Evolutionary conservation across 306 rosid genomes (phyloP).

Genomic region (Trifolium subterraneum): DNA sequence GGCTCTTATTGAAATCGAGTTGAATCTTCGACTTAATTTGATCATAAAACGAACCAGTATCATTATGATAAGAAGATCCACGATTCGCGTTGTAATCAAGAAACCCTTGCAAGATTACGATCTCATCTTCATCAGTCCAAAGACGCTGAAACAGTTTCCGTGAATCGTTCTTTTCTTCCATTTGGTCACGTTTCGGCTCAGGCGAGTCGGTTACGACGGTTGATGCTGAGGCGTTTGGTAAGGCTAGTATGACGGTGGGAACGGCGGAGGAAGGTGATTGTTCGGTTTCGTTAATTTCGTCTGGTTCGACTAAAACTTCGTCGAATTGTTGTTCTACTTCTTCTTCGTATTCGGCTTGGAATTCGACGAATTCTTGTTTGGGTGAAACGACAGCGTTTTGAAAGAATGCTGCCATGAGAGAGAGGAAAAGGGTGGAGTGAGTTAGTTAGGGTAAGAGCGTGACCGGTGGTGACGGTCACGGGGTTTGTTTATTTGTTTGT

Average conservation of each 20-base stretch:
- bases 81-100: conserved; percentile 59
- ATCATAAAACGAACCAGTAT: conserved; percentile 54
- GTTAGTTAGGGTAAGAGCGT: conserved; percentile 16
- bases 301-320: not conserved
- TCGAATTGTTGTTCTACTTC: not conserved
- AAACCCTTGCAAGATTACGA: conserved; percentile 67
- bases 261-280: conserved; percentile 7
- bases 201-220: not conserved
- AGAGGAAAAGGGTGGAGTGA: not conserved
- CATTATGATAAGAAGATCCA: conserved; percentile 48
- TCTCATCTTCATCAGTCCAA: conserved; percentile 84
- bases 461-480: not conserved
- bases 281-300: not conserved
- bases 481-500: not conserved
- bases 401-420: conserved; percentile 1
- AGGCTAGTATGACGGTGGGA: not conserved
- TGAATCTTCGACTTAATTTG: conserved; percentile 64
- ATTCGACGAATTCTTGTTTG: not conserved
- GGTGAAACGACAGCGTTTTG: not conserved
- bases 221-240: not conserved
- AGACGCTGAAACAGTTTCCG: conserved; percentile 58
- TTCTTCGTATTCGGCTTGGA: not conserved
- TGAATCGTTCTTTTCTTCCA: conserved; percentile 44
- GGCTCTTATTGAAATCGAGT: conserved; percentile 63
- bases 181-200: not conserved